Conservation (phyloP, 495 filamentous ascomycete genomes). For the Lophium mytilinum region DNA sequence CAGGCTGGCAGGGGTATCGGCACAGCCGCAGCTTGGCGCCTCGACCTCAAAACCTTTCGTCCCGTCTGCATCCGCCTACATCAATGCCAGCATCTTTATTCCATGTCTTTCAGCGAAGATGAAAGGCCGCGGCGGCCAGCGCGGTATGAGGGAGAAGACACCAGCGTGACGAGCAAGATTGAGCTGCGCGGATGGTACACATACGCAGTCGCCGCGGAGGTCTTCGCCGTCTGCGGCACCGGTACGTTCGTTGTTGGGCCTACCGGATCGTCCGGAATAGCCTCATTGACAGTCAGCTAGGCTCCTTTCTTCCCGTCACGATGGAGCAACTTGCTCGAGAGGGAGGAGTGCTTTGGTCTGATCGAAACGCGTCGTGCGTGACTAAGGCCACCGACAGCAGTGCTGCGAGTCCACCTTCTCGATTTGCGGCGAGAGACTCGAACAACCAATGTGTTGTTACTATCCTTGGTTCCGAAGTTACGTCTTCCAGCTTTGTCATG, state of each 20-base stretch:
- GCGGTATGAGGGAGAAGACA: slow-evolving; percentile 19
- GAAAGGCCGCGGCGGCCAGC: background rate
- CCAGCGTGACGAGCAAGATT: slow-evolving; percentile 7
- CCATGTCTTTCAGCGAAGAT: background rate
- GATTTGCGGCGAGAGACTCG: background rate
- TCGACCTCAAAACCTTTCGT: background rate
- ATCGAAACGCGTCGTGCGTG: slow-evolving; percentile 60
- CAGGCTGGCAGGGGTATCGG: too few relatives aligned
- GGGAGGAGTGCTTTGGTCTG: slow-evolving; percentile 72
- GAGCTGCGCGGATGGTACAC: slow-evolving; percentile 22
- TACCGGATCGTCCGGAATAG: background rate
- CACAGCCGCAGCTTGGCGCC: too few relatives aligned
- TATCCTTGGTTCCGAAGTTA: slow-evolving; percentile 40
- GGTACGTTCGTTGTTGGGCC: slow-evolving; percentile 4
- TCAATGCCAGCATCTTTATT: background rate
- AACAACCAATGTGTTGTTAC: slow-evolving; percentile 41
- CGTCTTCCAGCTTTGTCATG: slow-evolving; percentile 48
- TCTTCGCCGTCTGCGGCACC: slow-evolving; percentile 23
- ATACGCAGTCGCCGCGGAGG: slow-evolving; percentile 17
- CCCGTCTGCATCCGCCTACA: background rate
- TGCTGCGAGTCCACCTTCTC: background rate
- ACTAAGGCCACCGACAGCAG: slow-evolving; percentile 2
- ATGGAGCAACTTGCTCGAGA: slow-evolving; percentile 86
- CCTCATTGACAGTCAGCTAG: background rate
- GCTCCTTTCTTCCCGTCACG: slow-evolving; percentile 63